Evolutionary conservation across 306 rosid genomes (phyloP), one percentile per base, ranked within the genome.

Genomic region (Urtica urens): DNA sequence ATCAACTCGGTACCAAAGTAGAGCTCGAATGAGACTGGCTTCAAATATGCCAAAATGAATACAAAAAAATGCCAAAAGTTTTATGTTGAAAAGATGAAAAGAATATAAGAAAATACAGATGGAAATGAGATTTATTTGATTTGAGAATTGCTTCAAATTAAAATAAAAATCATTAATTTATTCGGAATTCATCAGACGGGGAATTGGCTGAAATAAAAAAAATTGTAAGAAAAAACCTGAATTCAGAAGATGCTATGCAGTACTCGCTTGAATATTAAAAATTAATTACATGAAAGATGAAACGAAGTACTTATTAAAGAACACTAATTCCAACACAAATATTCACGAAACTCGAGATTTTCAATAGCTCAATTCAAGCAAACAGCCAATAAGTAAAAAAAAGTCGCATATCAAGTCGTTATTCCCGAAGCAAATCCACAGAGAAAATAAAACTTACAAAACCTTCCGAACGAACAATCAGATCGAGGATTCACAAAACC

Each of bases 361-460:
- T 34, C 6, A 45, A 15, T 7, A 38, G 33, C 58, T 64, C 48
- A 38, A 40, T 46, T 49, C 1, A 33, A 17, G 15, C 27, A 16
- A 4, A 49, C 38, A 60, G 33, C 33, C n/a, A 8, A 46, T 38
- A 55, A 38, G 40, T 11, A 24, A 30, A 38, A 45, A 17, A 38
- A 23, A 23, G 10, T 34, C 45, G 16, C 23, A n/a, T n/a, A 26
- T 14, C 21, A 15, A 48, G 34, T 24, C n/a, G 25, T 40, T 12
- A 29, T 23, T 13, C 30, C 44, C 7, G 43, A 13, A 33, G 5
- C n/a, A n/a, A n/a, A n/a, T n/a, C n/a, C n/a, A n/a, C n/a, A 8
- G 16, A 57, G 24, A 3, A 6, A 21, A 16, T 6, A 15, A 52
- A 31, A n/a, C 9, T 21, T 11, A 21, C 49, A 45, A 45, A 45